Conservation (phyloP, 306 rosid species). For the Coriaria nepalensis region DNA sequence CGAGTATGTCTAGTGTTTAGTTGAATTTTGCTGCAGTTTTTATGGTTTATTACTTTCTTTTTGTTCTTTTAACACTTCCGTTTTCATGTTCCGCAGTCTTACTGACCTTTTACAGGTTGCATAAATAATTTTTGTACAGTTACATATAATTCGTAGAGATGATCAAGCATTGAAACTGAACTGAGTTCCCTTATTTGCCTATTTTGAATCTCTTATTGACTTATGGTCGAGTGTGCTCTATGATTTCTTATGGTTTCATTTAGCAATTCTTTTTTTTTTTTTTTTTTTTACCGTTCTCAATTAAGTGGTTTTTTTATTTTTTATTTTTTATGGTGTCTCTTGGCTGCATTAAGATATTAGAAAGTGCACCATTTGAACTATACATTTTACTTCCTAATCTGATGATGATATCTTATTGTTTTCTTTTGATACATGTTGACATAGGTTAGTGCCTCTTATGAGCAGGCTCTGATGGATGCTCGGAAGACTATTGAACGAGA, state of each 20-base stretch:
- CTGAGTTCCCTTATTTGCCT: too few species aligned
- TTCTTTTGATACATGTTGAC: constrained; percentile 26
- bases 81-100: too few species aligned
- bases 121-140: too few species aligned
- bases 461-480: constrained; percentile 93
- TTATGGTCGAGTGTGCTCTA: background rate
- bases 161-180: too few species aligned
- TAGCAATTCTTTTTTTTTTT: background rate
- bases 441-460: constrained; percentile 97
- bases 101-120: too few species aligned
- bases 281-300: background rate
- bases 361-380: background rate
- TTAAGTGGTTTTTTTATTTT: constrained; percentile 2
- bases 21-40: too few species aligned
- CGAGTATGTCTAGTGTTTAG: too few species aligned
- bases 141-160: too few species aligned
- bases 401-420: constrained; percentile 16
- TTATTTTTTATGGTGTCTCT: background rate
- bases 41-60: too few species aligned
- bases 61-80: too few species aligned
- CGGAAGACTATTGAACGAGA: constrained; percentile 91
- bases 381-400: constrained; percentile 6
- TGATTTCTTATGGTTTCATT: background rate
- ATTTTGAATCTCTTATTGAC: too few species aligned
- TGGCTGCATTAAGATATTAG: background rate